These are phyloP conservation scores for Diaporthe sp. DNA, from an alignment of 2,329 filamentous ascomycete genomes.

Conservation along the genomic window DNA sequence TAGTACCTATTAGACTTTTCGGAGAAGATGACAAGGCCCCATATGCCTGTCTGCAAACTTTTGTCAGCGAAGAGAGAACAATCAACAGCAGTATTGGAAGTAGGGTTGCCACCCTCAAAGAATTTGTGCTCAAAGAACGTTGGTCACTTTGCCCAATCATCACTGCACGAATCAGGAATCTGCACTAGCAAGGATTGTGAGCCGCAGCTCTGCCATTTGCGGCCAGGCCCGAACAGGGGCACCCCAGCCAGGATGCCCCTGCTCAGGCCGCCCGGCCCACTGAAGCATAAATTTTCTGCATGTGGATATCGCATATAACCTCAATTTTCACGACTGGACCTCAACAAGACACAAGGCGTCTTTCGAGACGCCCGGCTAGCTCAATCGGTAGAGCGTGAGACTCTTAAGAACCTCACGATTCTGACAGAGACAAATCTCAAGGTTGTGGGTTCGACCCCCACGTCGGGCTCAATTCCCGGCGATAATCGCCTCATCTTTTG, in stretches of 20 bases:
- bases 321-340: not conserved
- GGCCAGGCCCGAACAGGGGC: not conserved
- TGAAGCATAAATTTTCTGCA: not conserved
- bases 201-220: not conserved
- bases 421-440: constrained; percentile 35
- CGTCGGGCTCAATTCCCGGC: constrained; percentile 41
- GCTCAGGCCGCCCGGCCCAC: not conserved
- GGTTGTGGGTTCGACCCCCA: constrained; percentile 40
- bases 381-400: constrained; percentile 82
- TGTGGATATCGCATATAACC: not conserved
- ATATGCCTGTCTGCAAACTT: too few species aligned
- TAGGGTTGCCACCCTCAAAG: too few species aligned
- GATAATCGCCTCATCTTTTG: constrained; percentile 10
- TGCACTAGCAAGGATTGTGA: not conserved
- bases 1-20: too few species aligned
- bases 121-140: too few species aligned
- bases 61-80: too few species aligned
- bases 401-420: constrained; percentile 62
- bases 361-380: constrained; percentile 65
- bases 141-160: too few species aligned
- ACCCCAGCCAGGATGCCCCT: not conserved
- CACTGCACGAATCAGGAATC: too few species aligned
- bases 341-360: constrained; percentile 17
- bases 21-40: too few species aligned
- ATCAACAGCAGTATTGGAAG: too few species aligned